Evolutionary conservation across 495 filamentous ascomycete genomes (phyloP).

Genomic region (Xylaria grammica): DNA sequence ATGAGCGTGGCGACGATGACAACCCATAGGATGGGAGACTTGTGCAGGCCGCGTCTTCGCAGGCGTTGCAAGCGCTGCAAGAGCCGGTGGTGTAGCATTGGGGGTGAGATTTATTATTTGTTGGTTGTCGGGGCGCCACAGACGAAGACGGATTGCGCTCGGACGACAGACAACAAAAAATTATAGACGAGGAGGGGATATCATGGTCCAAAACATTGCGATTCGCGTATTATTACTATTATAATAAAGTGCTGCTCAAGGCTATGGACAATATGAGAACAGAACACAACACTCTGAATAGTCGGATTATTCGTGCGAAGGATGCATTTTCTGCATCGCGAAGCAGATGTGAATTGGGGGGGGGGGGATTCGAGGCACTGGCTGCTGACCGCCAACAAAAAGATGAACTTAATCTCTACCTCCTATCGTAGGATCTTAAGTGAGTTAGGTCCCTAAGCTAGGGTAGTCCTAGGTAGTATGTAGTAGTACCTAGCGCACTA

Average conservation of each 20-base stretch:
- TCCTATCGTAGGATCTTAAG: too few species aligned
- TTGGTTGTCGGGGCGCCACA: background rate
- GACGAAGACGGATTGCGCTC: background rate
- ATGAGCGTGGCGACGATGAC: slow-evolving; percentile 33
- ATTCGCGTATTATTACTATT: too few species aligned
- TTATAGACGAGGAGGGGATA: background rate
- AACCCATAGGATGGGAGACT: slow-evolving; percentile 35
- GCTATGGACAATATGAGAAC: background rate
- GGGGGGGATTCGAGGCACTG: too few species aligned
- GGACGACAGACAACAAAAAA: background rate
- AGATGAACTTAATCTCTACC: too few species aligned
- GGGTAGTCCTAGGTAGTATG: too few species aligned
- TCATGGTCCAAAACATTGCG: background rate
- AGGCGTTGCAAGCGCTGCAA: slow-evolving; percentile 31
- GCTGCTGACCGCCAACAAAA: background rate
- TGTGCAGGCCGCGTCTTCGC: slow-evolving; percentile 33
- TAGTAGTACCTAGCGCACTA: too few species aligned
- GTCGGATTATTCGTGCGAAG: background rate
- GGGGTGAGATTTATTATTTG: background rate
- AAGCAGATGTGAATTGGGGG: background rate
- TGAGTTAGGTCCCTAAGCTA: too few species aligned
- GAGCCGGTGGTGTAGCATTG: slow-evolving; percentile 22
- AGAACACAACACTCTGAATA: background rate
- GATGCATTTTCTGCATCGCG: background rate
- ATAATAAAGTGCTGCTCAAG: background rate